phyloP scores from a whole-genome alignment of 257 asterid genomes.

The Ajuga chamaepitys region DNA sequence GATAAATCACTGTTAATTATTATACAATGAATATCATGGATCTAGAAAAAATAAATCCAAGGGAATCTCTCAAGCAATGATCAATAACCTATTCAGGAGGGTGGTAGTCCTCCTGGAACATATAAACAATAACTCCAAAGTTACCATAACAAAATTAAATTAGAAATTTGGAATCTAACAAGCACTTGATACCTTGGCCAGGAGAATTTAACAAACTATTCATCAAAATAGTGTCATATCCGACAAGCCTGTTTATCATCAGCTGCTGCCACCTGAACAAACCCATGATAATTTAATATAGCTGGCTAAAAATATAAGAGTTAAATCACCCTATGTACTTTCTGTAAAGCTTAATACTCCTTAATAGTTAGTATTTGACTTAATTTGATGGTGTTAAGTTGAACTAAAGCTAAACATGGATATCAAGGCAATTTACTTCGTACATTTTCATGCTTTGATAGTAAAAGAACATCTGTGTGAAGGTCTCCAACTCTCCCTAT shows the following conservation, averaged over 20 bases:
- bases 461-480: not conserved
- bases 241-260: constrained; percentile 91
- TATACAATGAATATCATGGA: constrained; percentile 4
- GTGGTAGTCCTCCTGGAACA: not conserved
- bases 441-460: not conserved
- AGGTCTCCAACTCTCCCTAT: not conserved
- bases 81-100: constrained; percentile 2
- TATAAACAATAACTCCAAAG: constrained; percentile 1
- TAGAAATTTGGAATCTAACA: constrained; percentile 7
- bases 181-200: constrained; percentile 66
- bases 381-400: not conserved
- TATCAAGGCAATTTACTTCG: not conserved
- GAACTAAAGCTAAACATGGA: not conserved
- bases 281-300: constrained; percentile 1
- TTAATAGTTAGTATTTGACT: not conserved
- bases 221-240: constrained; percentile 96
- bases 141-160: not conserved
- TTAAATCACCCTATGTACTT: not conserved
- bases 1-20: not conserved
- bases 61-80: constrained; percentile 11
- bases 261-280: constrained; percentile 96
- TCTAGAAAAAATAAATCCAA: not conserved
- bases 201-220: constrained; percentile 89
- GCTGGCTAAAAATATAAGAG: constrained; percentile 8
- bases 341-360: not conserved